phyloP scores from a whole-genome alignment of 306 rosid species.

The Lathyrus oleraceus region DNA sequence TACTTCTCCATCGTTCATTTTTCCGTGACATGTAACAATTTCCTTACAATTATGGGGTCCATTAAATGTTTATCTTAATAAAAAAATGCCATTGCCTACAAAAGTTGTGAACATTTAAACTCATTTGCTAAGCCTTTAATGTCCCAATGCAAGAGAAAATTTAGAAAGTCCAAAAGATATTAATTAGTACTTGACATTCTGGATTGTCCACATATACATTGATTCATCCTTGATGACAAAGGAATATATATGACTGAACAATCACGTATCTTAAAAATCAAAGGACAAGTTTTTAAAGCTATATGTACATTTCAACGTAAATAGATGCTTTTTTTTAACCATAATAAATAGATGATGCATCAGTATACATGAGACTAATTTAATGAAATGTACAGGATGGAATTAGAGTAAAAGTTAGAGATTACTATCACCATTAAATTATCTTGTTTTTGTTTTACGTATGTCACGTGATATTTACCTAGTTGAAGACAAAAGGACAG shows the following conservation, averaged over 20 bases:
- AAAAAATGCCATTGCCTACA: constrained; percentile 16
- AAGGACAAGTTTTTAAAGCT: background rate
- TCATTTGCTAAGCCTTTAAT: background rate
- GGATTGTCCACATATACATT: constrained; percentile 2
- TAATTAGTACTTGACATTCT: constrained; percentile 24
- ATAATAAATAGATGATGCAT: background rate
- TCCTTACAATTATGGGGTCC: background rate
- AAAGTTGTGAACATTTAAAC: constrained; percentile 31
- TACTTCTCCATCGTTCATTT: no score
- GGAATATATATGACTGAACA: constrained; percentile 14
- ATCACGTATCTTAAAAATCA: constrained; percentile 4
- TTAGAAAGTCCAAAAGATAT: background rate
- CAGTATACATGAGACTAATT: background rate
- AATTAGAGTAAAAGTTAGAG: background rate
- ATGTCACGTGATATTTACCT: constrained; percentile 2
- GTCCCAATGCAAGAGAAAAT: constrained; percentile 5
- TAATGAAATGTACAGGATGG: background rate
- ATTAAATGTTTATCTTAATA: no score
- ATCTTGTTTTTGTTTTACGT: background rate
- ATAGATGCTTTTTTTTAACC: background rate
- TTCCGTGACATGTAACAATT: background rate
- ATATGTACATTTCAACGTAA: background rate
- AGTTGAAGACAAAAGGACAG: background rate
- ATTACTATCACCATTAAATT: background rate
- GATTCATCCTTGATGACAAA: constrained; percentile 21